Conservation (phyloP, 2,329 filamentous ascomycete genomes). For the Fusarium chaquense region DNA sequence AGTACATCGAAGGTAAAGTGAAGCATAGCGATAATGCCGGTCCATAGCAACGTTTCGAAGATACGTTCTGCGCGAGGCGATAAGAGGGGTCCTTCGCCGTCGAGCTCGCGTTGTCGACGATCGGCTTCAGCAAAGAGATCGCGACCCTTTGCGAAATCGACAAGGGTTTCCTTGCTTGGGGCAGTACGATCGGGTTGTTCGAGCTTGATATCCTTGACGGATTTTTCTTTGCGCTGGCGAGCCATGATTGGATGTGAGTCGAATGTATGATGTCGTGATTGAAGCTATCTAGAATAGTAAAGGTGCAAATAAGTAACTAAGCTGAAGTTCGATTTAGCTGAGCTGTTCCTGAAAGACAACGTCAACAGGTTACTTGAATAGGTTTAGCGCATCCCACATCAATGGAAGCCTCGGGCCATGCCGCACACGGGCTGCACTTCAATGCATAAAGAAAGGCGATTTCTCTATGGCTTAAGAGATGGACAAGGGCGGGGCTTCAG, state of each 20-base stretch:
- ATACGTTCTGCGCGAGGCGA: constrained; percentile 63
- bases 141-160: constrained; percentile 76
- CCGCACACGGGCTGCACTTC: constrained; percentile 5
- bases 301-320: neutral
- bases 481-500: constrained; percentile 9
- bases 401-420: constrained; percentile 19
- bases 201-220: constrained; percentile 68
- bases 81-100: constrained; percentile 53
- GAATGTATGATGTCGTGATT: constrained; percentile 17
- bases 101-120: constrained; percentile 52
- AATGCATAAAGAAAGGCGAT: constrained; percentile 1
- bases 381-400: constrained; percentile 16
- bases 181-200: constrained; percentile 76
- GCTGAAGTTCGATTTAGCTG: constrained; percentile 8
- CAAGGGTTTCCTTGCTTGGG: constrained; percentile 73
- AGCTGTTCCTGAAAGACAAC: constrained; percentile 12
- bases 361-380: constrained; percentile 29
- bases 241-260: constrained; percentile 55
- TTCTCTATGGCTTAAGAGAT: constrained; percentile 22
- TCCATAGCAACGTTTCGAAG: constrained; percentile 69
- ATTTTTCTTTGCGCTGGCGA: constrained; percentile 62
- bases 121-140: constrained; percentile 67
- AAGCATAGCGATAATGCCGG: constrained; percentile 73
- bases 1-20: constrained; percentile 84
- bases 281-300: constrained; percentile 12